A percentile compares a stretch with the other conserved stretches of the same genome.
Conservation (phyloP, 2,329 filamentous ascomycete genomes). For the Pestalotiopsis sp. region DNA sequence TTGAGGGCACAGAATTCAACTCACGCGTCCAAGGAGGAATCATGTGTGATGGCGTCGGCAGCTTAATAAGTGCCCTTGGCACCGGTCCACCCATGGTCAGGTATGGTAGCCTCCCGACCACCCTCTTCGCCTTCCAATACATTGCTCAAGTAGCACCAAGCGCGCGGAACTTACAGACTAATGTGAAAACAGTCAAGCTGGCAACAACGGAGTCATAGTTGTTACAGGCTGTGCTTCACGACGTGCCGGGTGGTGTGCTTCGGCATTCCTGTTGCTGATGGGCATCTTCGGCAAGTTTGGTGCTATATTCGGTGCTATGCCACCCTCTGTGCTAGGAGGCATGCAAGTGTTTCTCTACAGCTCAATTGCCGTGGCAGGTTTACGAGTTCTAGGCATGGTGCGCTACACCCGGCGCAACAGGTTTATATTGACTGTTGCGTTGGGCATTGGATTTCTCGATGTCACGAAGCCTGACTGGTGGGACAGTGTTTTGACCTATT, state of each 20-base stretch:
- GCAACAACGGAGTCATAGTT: conserved; percentile 71
- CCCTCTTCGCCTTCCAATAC: not conserved
- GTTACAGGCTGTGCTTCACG: conserved; percentile 70
- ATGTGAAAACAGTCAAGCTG: conserved; percentile 54
- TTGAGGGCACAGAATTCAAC: conserved; percentile 66
- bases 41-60: conserved; percentile 68
- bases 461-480: conserved; percentile 43
- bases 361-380: conserved; percentile 66
- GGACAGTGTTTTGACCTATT: conserved; percentile 37
- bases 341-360: conserved; percentile 68
- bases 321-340: conserved; percentile 47
- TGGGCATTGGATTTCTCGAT: conserved; percentile 60
- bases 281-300: conserved; percentile 73
- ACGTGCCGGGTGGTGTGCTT: conserved; percentile 67
- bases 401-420: conserved; percentile 67
- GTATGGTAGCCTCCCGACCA: not conserved
- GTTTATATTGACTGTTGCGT: conserved; percentile 65
- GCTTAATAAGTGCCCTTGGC: conserved; percentile 62
- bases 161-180: not conserved
- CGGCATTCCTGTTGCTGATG: conserved; percentile 69
- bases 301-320: conserved; percentile 68
- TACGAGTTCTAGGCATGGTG: conserved; percentile 65
- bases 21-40: conserved; percentile 71
- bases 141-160: not conserved
- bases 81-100: conserved; percentile 68